Base-by-base conservation (phyloP, 371 early-diverging fungal species). In the Rhizomucor pusillus region DNA sequence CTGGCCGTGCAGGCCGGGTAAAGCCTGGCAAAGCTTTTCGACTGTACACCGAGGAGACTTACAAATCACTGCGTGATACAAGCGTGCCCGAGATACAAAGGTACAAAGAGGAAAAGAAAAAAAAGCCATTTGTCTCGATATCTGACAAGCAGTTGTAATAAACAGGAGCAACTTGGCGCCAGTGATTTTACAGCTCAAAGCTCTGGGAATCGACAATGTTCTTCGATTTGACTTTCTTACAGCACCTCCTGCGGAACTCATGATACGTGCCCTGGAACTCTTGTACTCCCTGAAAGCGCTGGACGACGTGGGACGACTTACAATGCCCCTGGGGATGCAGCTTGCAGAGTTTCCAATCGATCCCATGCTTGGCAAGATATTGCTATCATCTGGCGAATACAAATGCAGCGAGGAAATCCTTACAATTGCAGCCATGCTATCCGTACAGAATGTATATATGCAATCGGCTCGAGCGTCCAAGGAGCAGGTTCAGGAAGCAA, bases 291-390 rank as follows among this genome's bases (percentile, higher is more conserved):
- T 92, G 16, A 87, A 89, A 35, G 90, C 90, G 3, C 52, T 95
- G 5, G 89, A 92, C 47, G 83, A 87, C 47, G 79, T 85, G 20
- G 90, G 91, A 1, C 61, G 88, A 16, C 63, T 93, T 45, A 87
- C 91, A 0, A 81, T 88, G 23, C 90, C 90, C 4, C 69, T 89
- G n/a, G 94, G 94, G 0, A 73, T 79, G 60, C 80, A 84, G 24
- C 54, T 93, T 19, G 91, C 92, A 1, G 93, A 93, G 57, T 83
- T 90, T 45, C 94, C 94, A 0, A 66, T 91, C 9, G 89, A 91
- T 56, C 91, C 92, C 9, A 67, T 86, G 63, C 65, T 91, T 0
- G 91, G 85, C 14, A 85, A 88, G 40, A 85, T 89, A 56, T 60
- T 91, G 7, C 53, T 91, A 10, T 81, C 87, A 14, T 85, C 89